Evolutionary conservation across 345 rosid genomes (phyloP).

Genomic region (Salix suchowensis): DNA sequence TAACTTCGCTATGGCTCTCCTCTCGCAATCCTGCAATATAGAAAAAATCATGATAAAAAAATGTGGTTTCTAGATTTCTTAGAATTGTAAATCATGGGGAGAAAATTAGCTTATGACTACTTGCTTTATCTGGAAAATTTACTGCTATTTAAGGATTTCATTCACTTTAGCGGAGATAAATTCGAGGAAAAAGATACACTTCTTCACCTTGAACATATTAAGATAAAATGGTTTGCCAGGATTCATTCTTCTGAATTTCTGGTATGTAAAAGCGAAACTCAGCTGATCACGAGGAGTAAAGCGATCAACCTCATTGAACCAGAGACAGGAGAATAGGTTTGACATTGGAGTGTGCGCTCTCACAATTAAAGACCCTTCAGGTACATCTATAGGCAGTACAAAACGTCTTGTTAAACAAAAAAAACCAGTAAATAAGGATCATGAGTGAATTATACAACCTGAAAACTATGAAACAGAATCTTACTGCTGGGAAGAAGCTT

Average conservation of each 20-base stretch:
- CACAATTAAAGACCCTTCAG: conserved; percentile 90
- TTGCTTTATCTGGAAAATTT: background rate
- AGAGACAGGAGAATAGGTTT: conserved; percentile 90
- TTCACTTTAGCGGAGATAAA: background rate
- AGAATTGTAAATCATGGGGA: background rate
- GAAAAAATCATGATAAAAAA: background rate
- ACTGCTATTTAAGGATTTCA: background rate
- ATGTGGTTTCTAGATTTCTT: background rate
- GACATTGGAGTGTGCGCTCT: conserved; percentile 98
- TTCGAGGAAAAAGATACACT: background rate
- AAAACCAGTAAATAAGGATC: background rate
- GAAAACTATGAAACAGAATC: conserved; percentile 6
- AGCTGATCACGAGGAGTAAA: conserved; percentile 98
- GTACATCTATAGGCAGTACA: conserved; percentile 64
- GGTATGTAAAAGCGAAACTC: conserved; percentile 82
- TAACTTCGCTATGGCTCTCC: conserved; percentile 78
- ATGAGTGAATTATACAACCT: background rate
- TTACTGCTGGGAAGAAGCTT: conserved; percentile 97
- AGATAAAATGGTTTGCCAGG: conserved; percentile 73
- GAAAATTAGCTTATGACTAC: background rate
- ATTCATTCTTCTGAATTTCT: conserved; percentile 77
- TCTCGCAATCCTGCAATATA: conserved; percentile 81
- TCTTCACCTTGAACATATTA: conserved; percentile 89
- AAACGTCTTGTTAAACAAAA: background rate
- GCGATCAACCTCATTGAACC: conserved; percentile 97